Conservation (phyloP, 768 basidiomycete genomes). For the Hebeloma cylindrosporum region DNA sequence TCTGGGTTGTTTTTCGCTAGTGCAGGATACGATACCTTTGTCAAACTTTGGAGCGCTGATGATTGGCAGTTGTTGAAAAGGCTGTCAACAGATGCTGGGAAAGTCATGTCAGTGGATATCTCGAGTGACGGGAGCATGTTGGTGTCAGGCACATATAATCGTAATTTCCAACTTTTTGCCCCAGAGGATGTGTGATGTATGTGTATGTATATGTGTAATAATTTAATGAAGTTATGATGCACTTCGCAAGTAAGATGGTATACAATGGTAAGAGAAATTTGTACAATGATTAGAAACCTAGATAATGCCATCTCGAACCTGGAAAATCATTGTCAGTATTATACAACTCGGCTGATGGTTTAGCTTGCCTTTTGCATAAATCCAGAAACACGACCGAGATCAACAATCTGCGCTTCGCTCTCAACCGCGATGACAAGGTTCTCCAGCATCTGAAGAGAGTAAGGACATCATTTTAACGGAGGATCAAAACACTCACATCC, state of each 20-base stretch:
- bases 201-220: slow-evolving; percentile 20
- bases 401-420: slow-evolving; percentile 79
- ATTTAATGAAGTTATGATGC: slow-evolving; percentile 14
- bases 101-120: slow-evolving; percentile 98
- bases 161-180: slow-evolving; percentile 92
- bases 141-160: slow-evolving; percentile 88
- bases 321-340: background rate
- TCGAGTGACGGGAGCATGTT: slow-evolving; percentile 79
- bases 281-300: slow-evolving; percentile 28
- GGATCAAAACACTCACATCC: slow-evolving; percentile 55
- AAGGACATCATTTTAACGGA: slow-evolving; percentile 11
- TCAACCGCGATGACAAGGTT: slow-evolving; percentile 85
- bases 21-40: slow-evolving; percentile 91
- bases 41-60: slow-evolving; percentile 97
- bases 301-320: slow-evolving; percentile 67
- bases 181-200: slow-evolving; percentile 59
- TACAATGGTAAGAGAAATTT: slow-evolving; percentile 16
- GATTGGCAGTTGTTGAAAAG: slow-evolving; percentile 94
- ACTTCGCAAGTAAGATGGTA: slow-evolving; percentile 9
- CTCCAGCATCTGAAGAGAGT: slow-evolving; percentile 66
- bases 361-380: slow-evolving; percentile 83
- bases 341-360: background rate
- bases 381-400: slow-evolving; percentile 82
- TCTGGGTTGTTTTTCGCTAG: slow-evolving; percentile 93
- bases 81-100: slow-evolving; percentile 92